Evolutionary conservation across 2,329 filamentous ascomycete genomes (phyloP), one percentile per base, ranked within the genome.

Genomic region (Trichoderma breve): DNA sequence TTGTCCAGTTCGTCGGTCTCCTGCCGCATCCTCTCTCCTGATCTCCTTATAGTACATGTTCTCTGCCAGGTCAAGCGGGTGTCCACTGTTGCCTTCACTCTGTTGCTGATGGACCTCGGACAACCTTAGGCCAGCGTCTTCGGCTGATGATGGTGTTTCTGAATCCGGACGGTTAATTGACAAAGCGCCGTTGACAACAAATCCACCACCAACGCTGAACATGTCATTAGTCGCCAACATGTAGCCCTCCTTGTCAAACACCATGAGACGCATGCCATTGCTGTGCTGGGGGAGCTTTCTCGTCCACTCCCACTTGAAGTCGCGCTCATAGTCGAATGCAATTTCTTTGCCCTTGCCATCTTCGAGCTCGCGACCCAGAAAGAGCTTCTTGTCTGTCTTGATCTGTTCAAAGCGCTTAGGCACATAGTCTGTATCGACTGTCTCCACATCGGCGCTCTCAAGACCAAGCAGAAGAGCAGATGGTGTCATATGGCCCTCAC

Each of bases 21-120:
- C 67, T 11, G 67, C 67, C 26, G 67, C 67, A 30, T 70, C 67
- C 15, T 32, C 57, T 53, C 67, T 39, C 39, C 67, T 51, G 24
- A 70, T 70, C 39, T 70, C 67, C 7, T 70, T 70, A 30, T 70
- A 70, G 28, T 61, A 70, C 67, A 70, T 70, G 39, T 70, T 70
- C 21, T 70, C 67, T 2, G 67, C 67, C 4, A 70, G 57, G 8
- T 70, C 67, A 70, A 61, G 43, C 4, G 67, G 67, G 39, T 70
- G 67, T 32, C 39, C 67, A 7, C 28, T 21, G 15, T n/a, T 34
- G 28, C 57, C 21, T 47, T 70, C 67, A 4, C 30, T 18, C 26
- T 66, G 53, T 65, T 65, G 62, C 6, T 53, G 43, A 26, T 26
- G 21, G 30, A 32, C n/a, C 18, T 66, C 63, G 7, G 57, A 21